phyloP scores from a whole-genome alignment of 2,329 filamentous ascomycete genomes.

The Cordyceps militaris region DNA sequence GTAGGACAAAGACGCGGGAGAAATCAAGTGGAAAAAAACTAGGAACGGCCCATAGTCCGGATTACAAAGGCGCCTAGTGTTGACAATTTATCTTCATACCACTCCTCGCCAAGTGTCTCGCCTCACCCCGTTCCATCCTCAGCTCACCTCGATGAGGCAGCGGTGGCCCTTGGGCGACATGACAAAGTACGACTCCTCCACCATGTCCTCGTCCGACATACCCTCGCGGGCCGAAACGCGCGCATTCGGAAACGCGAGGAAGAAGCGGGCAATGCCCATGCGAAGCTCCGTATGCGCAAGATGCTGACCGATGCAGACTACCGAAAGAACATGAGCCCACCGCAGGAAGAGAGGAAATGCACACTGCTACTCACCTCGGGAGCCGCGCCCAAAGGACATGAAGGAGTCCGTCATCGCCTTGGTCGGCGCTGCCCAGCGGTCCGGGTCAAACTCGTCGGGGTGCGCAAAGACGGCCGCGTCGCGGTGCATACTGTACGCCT shows the following conservation, averaged over 20 bases:
- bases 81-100: slow-evolving; percentile 28
- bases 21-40: too few species aligned
- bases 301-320: slow-evolving; percentile 48
- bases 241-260: slow-evolving; percentile 36
- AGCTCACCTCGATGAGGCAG: slow-evolving; percentile 4
- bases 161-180: slow-evolving; percentile 7
- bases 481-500: slow-evolving; percentile 41
- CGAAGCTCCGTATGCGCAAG: slow-evolving; percentile 50
- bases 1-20: too few species aligned
- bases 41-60: too few species aligned
- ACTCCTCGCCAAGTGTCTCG: background rate
- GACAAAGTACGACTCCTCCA: slow-evolving; percentile 26
- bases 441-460: slow-evolving; percentile 28
- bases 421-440: slow-evolving; percentile 29
- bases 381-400: slow-evolving; percentile 46
- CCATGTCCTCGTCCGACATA: slow-evolving; percentile 31
- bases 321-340: background rate
- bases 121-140: too few species aligned
- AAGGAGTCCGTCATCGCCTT: slow-evolving; percentile 39
- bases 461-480: slow-evolving; percentile 33
- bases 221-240: slow-evolving; percentile 24
- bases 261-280: slow-evolving; percentile 44
- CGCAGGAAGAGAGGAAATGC: background rate
- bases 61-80: slow-evolving; percentile 47
- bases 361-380: slow-evolving; percentile 33